A percentile compares a stretch with the other conserved stretches of the same genome.
These are phyloP conservation scores for Centella asiatica DNA, from an alignment of 129 eudicot genomes.

Conservation along the genomic window DNA sequence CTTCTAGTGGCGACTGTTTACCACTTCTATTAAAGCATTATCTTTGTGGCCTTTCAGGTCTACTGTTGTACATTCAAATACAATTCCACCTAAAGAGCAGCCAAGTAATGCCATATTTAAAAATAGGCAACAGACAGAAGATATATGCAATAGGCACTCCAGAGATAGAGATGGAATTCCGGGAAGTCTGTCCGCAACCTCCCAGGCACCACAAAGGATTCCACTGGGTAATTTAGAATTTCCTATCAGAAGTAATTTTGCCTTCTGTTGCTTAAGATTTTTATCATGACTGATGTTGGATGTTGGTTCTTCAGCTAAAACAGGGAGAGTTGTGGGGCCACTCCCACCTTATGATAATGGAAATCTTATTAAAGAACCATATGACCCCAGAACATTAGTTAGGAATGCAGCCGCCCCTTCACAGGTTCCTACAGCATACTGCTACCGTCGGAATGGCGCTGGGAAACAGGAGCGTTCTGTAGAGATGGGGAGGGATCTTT, in stretches of 20 bases:
- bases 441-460: slow-evolving; percentile 27
- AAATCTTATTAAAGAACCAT: slow-evolving; percentile 31
- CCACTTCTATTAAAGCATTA: neutral
- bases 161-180: slow-evolving; percentile 20
- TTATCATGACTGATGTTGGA: neutral
- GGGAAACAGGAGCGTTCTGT: slow-evolving; percentile 26
- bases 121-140: slow-evolving; percentile 26
- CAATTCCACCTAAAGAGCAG: slow-evolving; percentile 28
- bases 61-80: slow-evolving; percentile 39
- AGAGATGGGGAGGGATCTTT: slow-evolving; percentile 22
- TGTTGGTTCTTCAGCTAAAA: slow-evolving; percentile 30
- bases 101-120: slow-evolving; percentile 7
- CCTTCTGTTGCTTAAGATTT: neutral
- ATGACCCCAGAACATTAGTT: slow-evolving; percentile 41
- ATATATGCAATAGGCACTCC: slow-evolving; percentile 20
- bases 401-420: slow-evolving; percentile 35
- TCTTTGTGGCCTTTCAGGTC: slow-evolving; percentile 34
- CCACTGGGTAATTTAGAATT: slow-evolving; percentile 20
- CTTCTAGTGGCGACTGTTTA: neutral
- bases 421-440: slow-evolving; percentile 29
- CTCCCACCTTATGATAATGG: slow-evolving; percentile 38
- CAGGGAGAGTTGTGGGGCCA: slow-evolving; percentile 60
- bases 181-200: slow-evolving; percentile 18
- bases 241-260: neutral
- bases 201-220: slow-evolving; percentile 28